These are phyloP conservation scores for Hydnomerulius pinastri DNA, from an alignment of 768 basidiomycete species.

Conservation along the genomic window DNA sequence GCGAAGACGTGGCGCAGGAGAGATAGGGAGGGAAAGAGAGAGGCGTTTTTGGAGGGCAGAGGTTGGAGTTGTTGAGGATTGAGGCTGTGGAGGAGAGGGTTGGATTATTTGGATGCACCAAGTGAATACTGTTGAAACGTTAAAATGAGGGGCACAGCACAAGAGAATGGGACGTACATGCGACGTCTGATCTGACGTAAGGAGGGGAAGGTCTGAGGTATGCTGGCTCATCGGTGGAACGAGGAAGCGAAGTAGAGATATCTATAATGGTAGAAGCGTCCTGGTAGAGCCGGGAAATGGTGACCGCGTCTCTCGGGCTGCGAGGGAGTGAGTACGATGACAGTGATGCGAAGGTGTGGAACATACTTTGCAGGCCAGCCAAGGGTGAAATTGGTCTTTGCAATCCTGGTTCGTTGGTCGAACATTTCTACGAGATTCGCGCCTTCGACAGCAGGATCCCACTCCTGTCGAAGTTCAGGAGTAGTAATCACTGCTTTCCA, in stretches of 20 bases:
- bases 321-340: conserved; percentile 9
- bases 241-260: conserved; percentile 91
- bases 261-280: conserved; percentile 85
- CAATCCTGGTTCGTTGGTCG: conserved; percentile 82
- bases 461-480: conserved; percentile 84
- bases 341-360: not conserved
- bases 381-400: conserved; percentile 86
- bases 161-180: conserved; percentile 47
- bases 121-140: conserved; percentile 62
- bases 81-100: conserved; percentile 34
- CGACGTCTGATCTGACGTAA: conserved; percentile 85
- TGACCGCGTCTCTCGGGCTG: conserved; percentile 92
- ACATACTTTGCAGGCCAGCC: conserved; percentile 98
- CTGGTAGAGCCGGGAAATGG: conserved; percentile 83
- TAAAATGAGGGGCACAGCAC: conserved; percentile 6
- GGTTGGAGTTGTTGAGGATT: conserved; percentile 34
- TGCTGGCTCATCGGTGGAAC: conserved; percentile 86
- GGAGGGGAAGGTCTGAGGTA: conserved; percentile 92
- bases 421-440: conserved; percentile 83
- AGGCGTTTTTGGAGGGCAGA: conserved; percentile 35
- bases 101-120: conserved; percentile 87
- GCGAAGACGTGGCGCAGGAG: conserved; percentile 62
- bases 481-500: conserved; percentile 84
- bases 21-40: conserved; percentile 19
- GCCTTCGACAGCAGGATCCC: conserved; percentile 93